Evolutionary conservation across 2,329 filamentous ascomycete genomes (phyloP), one percentile per base, ranked within the genome.

Genomic region (Zelopaecilomyces penicillatus): DNA sequence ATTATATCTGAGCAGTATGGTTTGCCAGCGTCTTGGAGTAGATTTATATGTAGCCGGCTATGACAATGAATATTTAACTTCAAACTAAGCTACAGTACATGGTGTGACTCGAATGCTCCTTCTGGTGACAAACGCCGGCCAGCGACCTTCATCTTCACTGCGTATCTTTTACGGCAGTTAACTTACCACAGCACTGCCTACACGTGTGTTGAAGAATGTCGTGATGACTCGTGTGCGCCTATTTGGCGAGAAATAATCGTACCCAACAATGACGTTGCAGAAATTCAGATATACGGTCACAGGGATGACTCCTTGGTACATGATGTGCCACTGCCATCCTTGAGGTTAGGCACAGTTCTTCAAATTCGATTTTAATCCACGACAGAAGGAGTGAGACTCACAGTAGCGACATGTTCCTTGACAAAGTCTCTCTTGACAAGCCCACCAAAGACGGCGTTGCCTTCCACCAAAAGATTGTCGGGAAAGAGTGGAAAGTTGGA

Each of bases 401-500:
- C 60, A 5, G 55, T 52, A 4, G 60, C 58, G 10, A 60, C 59
- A 1, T 30, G 41, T 1, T 38, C 48, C 0, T 42, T 36, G 0
- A 47, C 35, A 19, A 62, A 59, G 1, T 46, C 30, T 5, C 58
- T 44, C 2, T 48, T 27, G 0, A 56, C 54, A 1, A 63, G 37
- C 0, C 59, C 57, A 1, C 44, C 42, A 32, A 57, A 62, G 1
- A 58, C 54, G 2, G 59, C 59, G 0, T 45, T 54, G 4, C 46
- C 35, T 0, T 50, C 42, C 6, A 62, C 43, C 27, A 67, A 52
- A 10, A 64, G 45, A 6, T 61, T 53, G 4, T 54, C 47, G 0
- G 41, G 40, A 12, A 67, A 59, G 5, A 67, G 53, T 0, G 65
- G 63, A 37, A 60, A 67, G n/a, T 63, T 64, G 0, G 63, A 61